These are phyloP conservation scores for Blumeria hordei DNA, from an alignment of 2,329 filamentous ascomycete species.

Conservation along the genomic window DNA sequence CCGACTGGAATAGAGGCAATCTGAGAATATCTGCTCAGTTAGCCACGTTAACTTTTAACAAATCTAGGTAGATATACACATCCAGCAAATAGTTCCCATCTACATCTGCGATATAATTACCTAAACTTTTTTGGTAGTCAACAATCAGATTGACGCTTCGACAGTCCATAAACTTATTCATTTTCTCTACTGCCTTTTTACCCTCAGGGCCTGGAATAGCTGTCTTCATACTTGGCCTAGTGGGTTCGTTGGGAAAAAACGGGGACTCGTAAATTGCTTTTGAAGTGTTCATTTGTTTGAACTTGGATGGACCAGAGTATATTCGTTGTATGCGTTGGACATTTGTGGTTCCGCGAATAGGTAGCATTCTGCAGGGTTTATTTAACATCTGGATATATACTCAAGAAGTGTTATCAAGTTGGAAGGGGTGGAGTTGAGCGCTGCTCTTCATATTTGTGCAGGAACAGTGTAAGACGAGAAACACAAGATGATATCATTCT, in stretches of 20 bases:
- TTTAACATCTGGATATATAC: too few species aligned
- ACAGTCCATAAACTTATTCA: constrained; percentile 25
- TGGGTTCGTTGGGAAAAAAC: constrained; percentile 14
- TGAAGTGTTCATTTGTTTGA: constrained; percentile 4
- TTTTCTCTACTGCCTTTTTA: constrained; percentile 15
- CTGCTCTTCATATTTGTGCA: too few species aligned
- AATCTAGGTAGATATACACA: constrained; percentile 17
- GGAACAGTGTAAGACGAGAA: too few species aligned
- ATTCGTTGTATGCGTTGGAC: constrained; percentile 2
- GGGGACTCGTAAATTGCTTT: constrained; percentile 6
- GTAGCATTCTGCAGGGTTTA: too few species aligned
- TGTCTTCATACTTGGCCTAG: constrained; percentile 14
- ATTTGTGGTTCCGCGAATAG: too few species aligned
- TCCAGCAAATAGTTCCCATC: constrained; percentile 26
- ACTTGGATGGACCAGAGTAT: constrained; percentile 8
- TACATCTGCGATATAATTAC: constrained; percentile 27
- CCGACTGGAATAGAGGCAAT: constrained; percentile 68
- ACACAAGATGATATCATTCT: too few species aligned
- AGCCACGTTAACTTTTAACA: constrained; percentile 1
- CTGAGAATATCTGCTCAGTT: constrained; percentile 37
- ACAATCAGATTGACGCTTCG: constrained; percentile 27
- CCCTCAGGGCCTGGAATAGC: constrained; percentile 18
- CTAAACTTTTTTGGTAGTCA: constrained; percentile 26
- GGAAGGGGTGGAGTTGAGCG: too few species aligned
- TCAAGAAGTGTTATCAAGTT: too few species aligned